phyloP scores from a whole-genome alignment of 1,139 yeast genomes.

The Pichia terricola region DNA sequence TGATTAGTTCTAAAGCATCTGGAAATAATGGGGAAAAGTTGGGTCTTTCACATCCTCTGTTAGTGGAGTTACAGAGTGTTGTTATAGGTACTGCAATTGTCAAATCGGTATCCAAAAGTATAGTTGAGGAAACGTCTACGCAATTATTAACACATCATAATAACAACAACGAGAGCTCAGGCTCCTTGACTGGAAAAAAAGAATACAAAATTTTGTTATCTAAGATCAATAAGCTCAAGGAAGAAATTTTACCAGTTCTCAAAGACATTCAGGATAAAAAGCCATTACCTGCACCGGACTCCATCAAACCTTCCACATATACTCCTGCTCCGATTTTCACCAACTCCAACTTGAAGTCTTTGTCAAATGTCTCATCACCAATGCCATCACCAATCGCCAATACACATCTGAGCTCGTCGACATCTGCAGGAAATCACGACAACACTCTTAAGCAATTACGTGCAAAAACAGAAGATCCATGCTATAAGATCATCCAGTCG shows the following conservation, averaged over 20 bases:
- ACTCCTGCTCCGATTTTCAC: background rate
- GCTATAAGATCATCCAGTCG: conserved; percentile 78
- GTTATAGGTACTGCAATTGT: conserved; percentile 19
- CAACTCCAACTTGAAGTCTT: background rate
- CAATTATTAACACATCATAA: conserved; percentile 7
- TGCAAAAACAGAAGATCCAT: conserved; percentile 88
- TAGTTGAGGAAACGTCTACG: conserved; percentile 7
- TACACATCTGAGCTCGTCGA: background rate
- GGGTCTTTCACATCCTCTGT: conserved; percentile 15
- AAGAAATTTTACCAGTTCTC: conserved; percentile 45
- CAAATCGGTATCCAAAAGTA: conserved; percentile 13
- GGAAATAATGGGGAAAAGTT: conserved; percentile 9
- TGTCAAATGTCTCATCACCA: too few species aligned
- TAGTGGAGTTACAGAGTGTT: conserved; percentile 18
- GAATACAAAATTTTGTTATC: conserved; percentile 37
- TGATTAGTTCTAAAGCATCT: conserved; percentile 26
- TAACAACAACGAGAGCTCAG: background rate
- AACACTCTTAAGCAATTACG: conserved; percentile 82
- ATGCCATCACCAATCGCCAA: background rate
- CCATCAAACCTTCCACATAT: background rate
- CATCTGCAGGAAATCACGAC: background rate
- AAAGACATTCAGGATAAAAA: conserved; percentile 44
- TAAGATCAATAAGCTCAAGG: conserved; percentile 39
- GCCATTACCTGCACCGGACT: conserved; percentile 34
- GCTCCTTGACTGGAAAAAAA: conserved; percentile 6